These are phyloP conservation scores for Termitomyces heimii DNA, from an alignment of 768 basidiomycete genomes.

Conservation along the genomic window DNA sequence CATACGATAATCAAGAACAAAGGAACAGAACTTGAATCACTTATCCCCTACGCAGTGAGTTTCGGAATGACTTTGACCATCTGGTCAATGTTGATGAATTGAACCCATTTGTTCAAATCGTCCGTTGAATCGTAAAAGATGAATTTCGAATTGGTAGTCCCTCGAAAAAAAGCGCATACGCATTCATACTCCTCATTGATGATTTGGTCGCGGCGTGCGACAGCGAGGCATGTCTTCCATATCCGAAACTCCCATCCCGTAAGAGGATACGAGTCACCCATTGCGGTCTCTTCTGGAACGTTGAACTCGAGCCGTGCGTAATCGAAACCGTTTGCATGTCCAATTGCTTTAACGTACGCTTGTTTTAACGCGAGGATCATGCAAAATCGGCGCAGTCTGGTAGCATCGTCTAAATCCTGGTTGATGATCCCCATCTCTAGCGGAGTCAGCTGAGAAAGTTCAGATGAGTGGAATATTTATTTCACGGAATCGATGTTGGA, in stretches of 20 bases:
- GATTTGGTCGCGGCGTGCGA: conserved; percentile 49
- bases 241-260: conserved; percentile 85
- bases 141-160: conserved; percentile 57
- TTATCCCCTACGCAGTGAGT: conserved; percentile 44
- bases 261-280: conserved; percentile 62
- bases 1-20: neutral
- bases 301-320: conserved; percentile 80
- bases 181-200: conserved; percentile 71
- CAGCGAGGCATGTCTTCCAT: conserved; percentile 68
- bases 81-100: conserved; percentile 80
- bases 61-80: conserved; percentile 77
- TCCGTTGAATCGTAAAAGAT: conserved; percentile 65
- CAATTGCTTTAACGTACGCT: conserved; percentile 80
- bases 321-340: conserved; percentile 77
- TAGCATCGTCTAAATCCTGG: conserved; percentile 50
- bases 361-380: conserved; percentile 77
- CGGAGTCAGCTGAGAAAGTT: conserved; percentile 19
- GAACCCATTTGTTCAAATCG: conserved; percentile 74
- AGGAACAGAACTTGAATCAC: neutral
- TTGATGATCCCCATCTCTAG: conserved; percentile 50
- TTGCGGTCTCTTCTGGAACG: conserved; percentile 52
- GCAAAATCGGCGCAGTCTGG: conserved; percentile 66
- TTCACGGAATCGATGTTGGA: neutral
- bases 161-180: conserved; percentile 72
- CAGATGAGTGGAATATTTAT: neutral